Base-by-base conservation (phyloP, 768 basidiomycete species). In the Leccinum truebloodii region DNA sequence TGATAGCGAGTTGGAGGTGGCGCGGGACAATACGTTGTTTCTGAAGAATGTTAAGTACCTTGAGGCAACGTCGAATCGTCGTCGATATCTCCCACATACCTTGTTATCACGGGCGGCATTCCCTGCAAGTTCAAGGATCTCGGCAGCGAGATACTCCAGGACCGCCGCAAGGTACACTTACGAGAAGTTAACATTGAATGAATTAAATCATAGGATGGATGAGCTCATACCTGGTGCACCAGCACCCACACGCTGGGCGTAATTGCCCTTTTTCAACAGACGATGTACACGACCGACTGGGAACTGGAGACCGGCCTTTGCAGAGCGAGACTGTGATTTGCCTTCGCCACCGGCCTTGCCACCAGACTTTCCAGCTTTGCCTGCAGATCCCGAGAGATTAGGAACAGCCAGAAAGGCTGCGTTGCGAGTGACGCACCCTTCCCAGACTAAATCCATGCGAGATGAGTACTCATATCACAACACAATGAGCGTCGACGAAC, bases 21-120 rank as follows among this genome's bases (percentile, higher is more conserved):
- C 94, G 87, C 57, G 94, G 94, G 24, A 95, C 91, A 68, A 95
- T 95, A 88, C 94, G 93, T 67, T 91, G 88, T 81, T 95, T 91
- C 83, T 92, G 35, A 39, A 37, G 0, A 13, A 12, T 2, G 22
- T 48, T 58, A 24, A 68, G 24, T 1, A 1, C 0, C 28, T 35
- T n/a, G 13, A 39, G 22, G 16, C 5, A 26, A 14, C 6, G 3
- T n/a, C 12, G 34, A 34, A 34, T 34, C 34, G 34, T 5, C 34
- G 34, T 13, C 26, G 26, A 49, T 35, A 13, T 7, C 4, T 9
- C 0, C 16, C 22, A 54, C 14, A 52, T n/a, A 72, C 73, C 72
- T 74, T 73, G 68, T 73, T 73, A 55, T 73, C 72, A 60, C 72
- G 73, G 22, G 72, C 91, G 16, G 91, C 90, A 67, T 91, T 90